phyloP scores from a whole-genome alignment of 768 basidiomycete genomes.

The Mycena alexandri region DNA sequence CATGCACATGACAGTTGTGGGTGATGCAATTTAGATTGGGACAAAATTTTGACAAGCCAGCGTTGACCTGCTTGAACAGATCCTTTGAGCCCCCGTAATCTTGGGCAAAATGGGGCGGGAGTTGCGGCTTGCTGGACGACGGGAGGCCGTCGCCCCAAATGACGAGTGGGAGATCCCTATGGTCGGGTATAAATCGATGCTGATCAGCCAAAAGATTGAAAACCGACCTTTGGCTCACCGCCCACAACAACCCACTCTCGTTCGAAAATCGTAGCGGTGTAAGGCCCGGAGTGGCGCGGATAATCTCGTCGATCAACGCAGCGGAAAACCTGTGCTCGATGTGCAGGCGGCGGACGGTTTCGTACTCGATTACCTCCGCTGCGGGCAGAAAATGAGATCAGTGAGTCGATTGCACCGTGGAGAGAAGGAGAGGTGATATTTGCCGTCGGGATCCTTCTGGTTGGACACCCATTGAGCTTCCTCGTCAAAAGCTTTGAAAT shows the following conservation, averaged over 20 bases:
- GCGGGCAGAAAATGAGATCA: too few relatives aligned
- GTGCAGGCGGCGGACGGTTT: conserved; percentile 57
- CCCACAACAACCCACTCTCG: conserved; percentile 58
- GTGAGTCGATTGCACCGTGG: too few relatives aligned
- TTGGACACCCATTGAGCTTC: conserved; percentile 52
- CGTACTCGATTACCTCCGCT: conserved; percentile 65
- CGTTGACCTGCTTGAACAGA: background rate
- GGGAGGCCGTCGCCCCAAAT: conserved; percentile 17
- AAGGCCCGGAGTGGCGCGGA: conserved; percentile 37
- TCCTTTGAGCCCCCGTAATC: background rate
- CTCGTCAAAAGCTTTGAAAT: conserved; percentile 46
- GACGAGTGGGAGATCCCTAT: conserved; percentile 3
- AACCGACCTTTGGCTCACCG: conserved; percentile 32
- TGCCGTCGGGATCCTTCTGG: conserved; percentile 64
- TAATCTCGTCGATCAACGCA: conserved; percentile 52
- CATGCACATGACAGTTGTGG: conserved; percentile 7
- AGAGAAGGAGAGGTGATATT: conserved; percentile 43
- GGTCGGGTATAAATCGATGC: too few relatives aligned
- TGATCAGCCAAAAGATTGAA: background rate
- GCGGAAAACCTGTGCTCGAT: conserved; percentile 44
- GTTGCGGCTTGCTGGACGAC: background rate
- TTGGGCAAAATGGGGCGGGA: conserved; percentile 4
- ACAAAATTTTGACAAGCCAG: background rate
- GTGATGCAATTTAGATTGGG: conserved; percentile 19
- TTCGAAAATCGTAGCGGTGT: conserved; percentile 40